phyloP scores from a whole-genome alignment of 371 early-diverging fungal genomes.

The Mycotypha africana region DNA sequence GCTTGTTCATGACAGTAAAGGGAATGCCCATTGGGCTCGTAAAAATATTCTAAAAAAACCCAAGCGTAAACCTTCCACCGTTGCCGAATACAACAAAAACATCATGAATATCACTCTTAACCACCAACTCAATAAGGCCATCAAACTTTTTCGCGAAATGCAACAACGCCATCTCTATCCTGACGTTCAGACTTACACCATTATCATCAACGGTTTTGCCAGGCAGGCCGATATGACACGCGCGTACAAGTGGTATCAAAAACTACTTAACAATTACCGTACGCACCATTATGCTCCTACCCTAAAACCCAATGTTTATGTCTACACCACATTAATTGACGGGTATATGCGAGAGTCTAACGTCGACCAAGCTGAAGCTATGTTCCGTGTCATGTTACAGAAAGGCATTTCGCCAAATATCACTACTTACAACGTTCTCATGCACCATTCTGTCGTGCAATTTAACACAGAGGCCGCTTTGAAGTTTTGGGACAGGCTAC shows the following conservation, averaged over 20 bases:
- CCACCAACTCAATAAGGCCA: constrained; percentile 26
- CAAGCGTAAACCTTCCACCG: constrained; percentile 7
- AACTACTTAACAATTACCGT: too few relatives aligned
- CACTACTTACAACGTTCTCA: constrained; percentile 42
- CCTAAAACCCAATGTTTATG: constrained; percentile 30
- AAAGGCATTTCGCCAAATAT: constrained; percentile 26
- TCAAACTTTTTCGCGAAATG: constrained; percentile 28
- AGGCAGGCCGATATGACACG: constrained; percentile 27
- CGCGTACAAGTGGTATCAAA: constrained; percentile 26
- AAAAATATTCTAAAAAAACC: constrained; percentile 8
- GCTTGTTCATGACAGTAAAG: too few relatives aligned
- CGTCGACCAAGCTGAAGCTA: constrained; percentile 23
- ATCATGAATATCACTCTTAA: constrained; percentile 16
- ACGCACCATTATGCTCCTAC: too few relatives aligned
- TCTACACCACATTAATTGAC: constrained; percentile 43
- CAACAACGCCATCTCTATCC: constrained; percentile 17
- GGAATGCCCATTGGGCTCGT: too few relatives aligned
- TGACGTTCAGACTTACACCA: constrained; percentile 27
- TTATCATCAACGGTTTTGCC: constrained; percentile 28
- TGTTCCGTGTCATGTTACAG: constrained; percentile 34
- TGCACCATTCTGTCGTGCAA: constrained; percentile 36
- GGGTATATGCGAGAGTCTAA: constrained; percentile 43
- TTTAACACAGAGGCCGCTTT: constrained; percentile 37
- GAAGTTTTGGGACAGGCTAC: constrained; percentile 30
- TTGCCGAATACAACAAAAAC: constrained; percentile 18